phyloP scores from a whole-genome alignment of 1,139 yeast species.

The Saccharomyces hybrid region DNA sequence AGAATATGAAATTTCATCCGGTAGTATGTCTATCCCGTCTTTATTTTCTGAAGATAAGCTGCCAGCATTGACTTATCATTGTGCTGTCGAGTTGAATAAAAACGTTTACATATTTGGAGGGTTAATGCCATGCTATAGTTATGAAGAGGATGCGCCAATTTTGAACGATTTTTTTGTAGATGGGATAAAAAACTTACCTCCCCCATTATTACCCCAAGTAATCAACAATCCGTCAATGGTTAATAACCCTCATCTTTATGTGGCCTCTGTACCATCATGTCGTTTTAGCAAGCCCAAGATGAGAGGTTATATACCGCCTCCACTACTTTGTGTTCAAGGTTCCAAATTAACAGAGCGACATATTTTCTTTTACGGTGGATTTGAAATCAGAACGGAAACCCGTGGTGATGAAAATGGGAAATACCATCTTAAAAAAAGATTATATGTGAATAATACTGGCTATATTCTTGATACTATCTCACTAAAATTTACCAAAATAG shows the following conservation, averaged over 20 bases:
- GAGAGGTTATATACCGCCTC: conserved; percentile 36
- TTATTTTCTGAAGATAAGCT: conserved; percentile 31
- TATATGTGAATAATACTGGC: conserved; percentile 33
- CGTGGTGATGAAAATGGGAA: conserved; percentile 27
- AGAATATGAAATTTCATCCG: conserved; percentile 11
- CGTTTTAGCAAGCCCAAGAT: conserved; percentile 24
- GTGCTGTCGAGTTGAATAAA: conserved; percentile 31
- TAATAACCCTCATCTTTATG: conserved; percentile 31
- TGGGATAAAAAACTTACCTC: conserved; percentile 36
- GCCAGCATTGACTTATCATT: conserved; percentile 36
- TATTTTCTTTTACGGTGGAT: conserved; percentile 41
- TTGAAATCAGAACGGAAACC: conserved; percentile 34
- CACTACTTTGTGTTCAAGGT: conserved; percentile 36
- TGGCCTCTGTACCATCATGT: conserved; percentile 32
- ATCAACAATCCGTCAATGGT: conserved; percentile 34
- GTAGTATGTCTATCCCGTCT: conserved; percentile 26
- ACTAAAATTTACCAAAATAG: conserved; percentile 34
- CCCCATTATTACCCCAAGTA: conserved; percentile 35
- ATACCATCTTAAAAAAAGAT: conserved; percentile 28
- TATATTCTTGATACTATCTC: conserved; percentile 38
- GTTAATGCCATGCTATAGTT: conserved; percentile 27
- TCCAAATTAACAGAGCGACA: conserved; percentile 35
- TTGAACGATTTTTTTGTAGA: conserved; percentile 32
- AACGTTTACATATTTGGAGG: conserved; percentile 38
- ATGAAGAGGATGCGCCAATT: conserved; percentile 30